These are phyloP conservation scores for Macrophomina tecta DNA, from an alignment of 2,329 filamentous ascomycete species.

Conservation along the genomic window DNA sequence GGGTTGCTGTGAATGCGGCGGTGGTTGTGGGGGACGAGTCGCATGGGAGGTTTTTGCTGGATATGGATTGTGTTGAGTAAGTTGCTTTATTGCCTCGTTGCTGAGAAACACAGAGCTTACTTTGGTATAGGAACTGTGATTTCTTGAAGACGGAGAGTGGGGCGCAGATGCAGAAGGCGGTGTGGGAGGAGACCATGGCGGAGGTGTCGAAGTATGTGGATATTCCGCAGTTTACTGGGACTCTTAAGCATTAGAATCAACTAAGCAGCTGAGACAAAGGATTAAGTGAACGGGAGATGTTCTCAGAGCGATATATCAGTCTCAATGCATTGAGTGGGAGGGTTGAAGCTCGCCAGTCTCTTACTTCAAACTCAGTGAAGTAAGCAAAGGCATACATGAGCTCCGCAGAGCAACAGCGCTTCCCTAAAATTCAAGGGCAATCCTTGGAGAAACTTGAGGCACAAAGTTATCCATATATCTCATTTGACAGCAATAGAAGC, in stretches of 20 bases:
- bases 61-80: constrained; percentile 9
- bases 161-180: neutral
- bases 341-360: too few species aligned
- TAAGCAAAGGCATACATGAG: too few species aligned
- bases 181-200: constrained; percentile 8
- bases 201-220: constrained; percentile 15
- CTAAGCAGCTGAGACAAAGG: too few species aligned
- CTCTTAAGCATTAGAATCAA: too few species aligned
- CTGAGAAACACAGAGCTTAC: neutral
- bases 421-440: too few species aligned
- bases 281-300: too few species aligned
- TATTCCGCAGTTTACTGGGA: neutral
- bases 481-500: too few species aligned
- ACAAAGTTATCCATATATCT: neutral
- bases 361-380: too few species aligned
- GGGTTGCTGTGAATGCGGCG: neutral
- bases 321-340: too few species aligned
- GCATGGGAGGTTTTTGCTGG: constrained; percentile 2
- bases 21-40: neutral
- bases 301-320: too few species aligned
- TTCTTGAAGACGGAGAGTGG: neutral
- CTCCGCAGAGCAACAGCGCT: too few species aligned
- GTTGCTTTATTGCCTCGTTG: neutral
- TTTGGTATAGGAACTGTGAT: neutral
- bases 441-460: neutral